Percentiles rank a stretch among this genome's conserved stretches.
Conservation (phyloP, 768 basidiomycete genomes). For the Solioccasus polychromus region DNA sequence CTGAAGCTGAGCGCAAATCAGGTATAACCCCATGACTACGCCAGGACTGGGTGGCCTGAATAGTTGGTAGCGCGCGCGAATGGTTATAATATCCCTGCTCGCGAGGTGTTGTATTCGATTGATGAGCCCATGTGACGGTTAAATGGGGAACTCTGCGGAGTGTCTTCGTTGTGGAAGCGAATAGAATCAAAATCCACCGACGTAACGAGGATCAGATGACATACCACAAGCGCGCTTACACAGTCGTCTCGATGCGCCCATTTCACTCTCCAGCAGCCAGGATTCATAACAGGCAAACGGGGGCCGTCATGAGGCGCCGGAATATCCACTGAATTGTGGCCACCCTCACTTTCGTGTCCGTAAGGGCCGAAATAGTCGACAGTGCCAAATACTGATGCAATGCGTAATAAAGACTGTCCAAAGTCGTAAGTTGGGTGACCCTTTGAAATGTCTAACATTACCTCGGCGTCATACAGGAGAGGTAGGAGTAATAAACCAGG, state of each 20-base stretch:
- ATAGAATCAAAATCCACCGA: slow-evolving; percentile 2
- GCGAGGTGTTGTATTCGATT: slow-evolving; percentile 32
- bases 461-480: slow-evolving; percentile 58
- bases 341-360: slow-evolving; percentile 16
- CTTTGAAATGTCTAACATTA: slow-evolving; percentile 24
- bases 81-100: slow-evolving; percentile 16
- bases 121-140: slow-evolving; percentile 79
- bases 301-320: slow-evolving; percentile 57
- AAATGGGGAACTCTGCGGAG: slow-evolving; percentile 68
- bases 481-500: slow-evolving; percentile 50
- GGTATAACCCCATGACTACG: slow-evolving; percentile 10
- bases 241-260: slow-evolving; percentile 78
- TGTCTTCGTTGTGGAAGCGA: slow-evolving; percentile 41
- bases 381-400: slow-evolving; percentile 60
- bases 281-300: slow-evolving; percentile 55
- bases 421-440: slow-evolving; percentile 6
- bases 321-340: slow-evolving; percentile 17
- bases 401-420: slow-evolving; percentile 46
- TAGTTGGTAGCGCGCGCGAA: slow-evolving; percentile 7
- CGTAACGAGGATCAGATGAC: slow-evolving; percentile 10
- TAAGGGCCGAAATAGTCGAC: slow-evolving; percentile 54
- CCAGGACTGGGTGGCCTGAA: slow-evolving; percentile 17
- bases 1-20: slow-evolving; percentile 10
- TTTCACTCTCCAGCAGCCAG: slow-evolving; percentile 71
- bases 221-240: slow-evolving; percentile 67